Base-by-base conservation (phyloP, 1,284 basidiomycete species). In the Veloboletus limbatus region DNA sequence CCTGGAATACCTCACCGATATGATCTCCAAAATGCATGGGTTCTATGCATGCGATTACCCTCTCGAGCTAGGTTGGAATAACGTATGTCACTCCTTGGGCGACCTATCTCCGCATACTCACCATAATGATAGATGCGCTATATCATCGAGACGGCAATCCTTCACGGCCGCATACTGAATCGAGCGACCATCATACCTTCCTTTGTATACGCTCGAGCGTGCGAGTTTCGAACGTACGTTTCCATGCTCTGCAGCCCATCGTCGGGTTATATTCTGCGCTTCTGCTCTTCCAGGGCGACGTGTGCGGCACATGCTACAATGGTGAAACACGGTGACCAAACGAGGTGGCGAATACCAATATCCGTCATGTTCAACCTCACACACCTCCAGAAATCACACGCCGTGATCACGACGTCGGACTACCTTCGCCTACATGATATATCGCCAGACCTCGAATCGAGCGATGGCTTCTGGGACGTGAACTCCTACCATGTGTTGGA, bases 311-410 rank as follows among this genome's bases (percentile, higher is more conserved):
- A 63, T 46, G 66, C 65, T 8, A 57, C 58, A 3, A 70, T 71
- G 68, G 71, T 73, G 34, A 73, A 74, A 33, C 59, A 69, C 24
- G 65, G 66, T 7, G 70, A 72, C 26, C 72, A 74, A 36, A 69
- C 72, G 59, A 71, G 59, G 2, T 73, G 67, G 66, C 56, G 55
- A 33, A 56, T 73, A 47, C 72, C 73, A 0, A 68, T 65, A 40
- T 56, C 58, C 13, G 10, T 67, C 36, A 77, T 78, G 72, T 58
- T 78, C 45, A 72, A 78, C 55, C 37, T 78, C n/a, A 67, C 73
- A 0, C 67, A 69, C 47, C 60, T 76, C 8, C 69, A 65, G 16
- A 48, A 57, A 31, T 56, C 62, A 3, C 63, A 76, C 38, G 53
- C 69, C 4, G 66, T 75, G 20, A 57, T 75, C 45, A 66, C 69